Conservation (phyloP, 169 alveolate species). For the Babesia caballi region DNA sequence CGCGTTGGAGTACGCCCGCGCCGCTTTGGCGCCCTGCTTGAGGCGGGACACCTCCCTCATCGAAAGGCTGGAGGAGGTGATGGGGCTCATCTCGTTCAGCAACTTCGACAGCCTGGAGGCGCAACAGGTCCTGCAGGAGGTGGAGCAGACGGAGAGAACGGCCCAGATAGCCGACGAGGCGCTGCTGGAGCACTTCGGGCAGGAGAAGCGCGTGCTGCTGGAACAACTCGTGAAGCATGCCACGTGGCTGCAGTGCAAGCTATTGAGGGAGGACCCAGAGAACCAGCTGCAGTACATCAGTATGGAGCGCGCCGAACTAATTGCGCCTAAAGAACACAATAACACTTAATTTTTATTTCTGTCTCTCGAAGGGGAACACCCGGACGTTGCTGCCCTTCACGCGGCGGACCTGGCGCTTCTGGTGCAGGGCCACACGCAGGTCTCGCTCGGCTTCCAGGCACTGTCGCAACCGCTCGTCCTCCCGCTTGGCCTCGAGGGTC, state of each 20-base stretch:
- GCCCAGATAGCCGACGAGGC: slow-evolving; percentile 67
- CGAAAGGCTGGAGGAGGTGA: slow-evolving; percentile 50
- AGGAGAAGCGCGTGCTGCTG: slow-evolving; percentile 44
- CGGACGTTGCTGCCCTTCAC: slow-evolving; percentile 1
- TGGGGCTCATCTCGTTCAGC: slow-evolving; percentile 43
- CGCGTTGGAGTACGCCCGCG: slow-evolving; percentile 48
- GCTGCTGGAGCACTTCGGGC: slow-evolving; percentile 61
- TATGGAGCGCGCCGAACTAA: slow-evolving; percentile 31
- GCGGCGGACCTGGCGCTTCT: slow-evolving; percentile 31
- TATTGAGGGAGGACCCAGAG: background rate
- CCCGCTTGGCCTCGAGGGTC: background rate
- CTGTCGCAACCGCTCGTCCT: background rate
- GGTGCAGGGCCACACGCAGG: slow-evolving; percentile 19
- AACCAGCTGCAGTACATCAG: slow-evolving; percentile 1
- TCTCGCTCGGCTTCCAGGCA: slow-evolving; percentile 44
- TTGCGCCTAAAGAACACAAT: background rate
- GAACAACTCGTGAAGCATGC: slow-evolving; percentile 46
- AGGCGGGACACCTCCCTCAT: slow-evolving; percentile 13
- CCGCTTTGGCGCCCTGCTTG: slow-evolving; percentile 29
- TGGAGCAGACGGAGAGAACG: slow-evolving; percentile 62
- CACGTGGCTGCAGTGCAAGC: slow-evolving; percentile 36
- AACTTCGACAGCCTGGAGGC: slow-evolving; percentile 65
- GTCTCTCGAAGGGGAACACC: slow-evolving; percentile 27
- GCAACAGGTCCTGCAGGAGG: slow-evolving; percentile 42
- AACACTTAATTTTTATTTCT: background rate